Evolutionary conservation across 768 basidiomycete genomes (phyloP).

Genomic region (Mycena leptocephala): DNA sequence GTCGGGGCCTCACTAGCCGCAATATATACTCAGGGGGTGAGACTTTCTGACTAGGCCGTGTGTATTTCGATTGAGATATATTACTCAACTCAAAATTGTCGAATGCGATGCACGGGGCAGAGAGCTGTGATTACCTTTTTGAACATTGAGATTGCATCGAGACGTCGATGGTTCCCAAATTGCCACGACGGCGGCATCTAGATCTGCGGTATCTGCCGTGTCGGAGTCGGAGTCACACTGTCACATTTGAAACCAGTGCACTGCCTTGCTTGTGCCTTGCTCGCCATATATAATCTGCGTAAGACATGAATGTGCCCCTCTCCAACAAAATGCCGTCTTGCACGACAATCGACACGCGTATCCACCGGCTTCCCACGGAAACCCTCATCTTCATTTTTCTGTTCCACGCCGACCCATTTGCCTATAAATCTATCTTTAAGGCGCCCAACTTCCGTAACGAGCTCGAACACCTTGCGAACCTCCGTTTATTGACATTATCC

Average conservation of each 20-base stretch:
- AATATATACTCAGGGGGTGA: too few relatives aligned
- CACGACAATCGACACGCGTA: conserved; percentile 3
- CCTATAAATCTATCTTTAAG: conserved; percentile 16
- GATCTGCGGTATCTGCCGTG: too few relatives aligned
- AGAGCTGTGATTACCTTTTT: too few relatives aligned
- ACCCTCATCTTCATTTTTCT: conserved; percentile 17
- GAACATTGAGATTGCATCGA: too few relatives aligned
- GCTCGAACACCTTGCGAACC: conserved; percentile 12
- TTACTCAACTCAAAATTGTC: too few relatives aligned
- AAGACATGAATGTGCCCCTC: background rate
- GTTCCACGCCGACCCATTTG: conserved; percentile 18
- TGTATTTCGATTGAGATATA: too few relatives aligned
- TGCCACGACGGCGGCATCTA: too few relatives aligned
- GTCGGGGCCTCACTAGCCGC: too few relatives aligned
- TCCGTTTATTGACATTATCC: conserved; percentile 17
- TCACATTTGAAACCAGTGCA: background rate
- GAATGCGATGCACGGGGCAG: too few relatives aligned
- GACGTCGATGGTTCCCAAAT: too few relatives aligned
- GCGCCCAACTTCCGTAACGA: conserved; percentile 1
- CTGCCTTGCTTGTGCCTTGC: conserved; percentile 6
- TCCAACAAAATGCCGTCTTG: background rate
- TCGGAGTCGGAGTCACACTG: background rate
- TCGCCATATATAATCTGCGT: conserved; percentile 1
- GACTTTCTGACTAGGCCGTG: too few relatives aligned
- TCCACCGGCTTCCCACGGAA: conserved; percentile 12